These are phyloP conservation scores for Blumeriella jaapii DNA, from an alignment of 2,329 filamentous ascomycete species.

Conservation along the genomic window DNA sequence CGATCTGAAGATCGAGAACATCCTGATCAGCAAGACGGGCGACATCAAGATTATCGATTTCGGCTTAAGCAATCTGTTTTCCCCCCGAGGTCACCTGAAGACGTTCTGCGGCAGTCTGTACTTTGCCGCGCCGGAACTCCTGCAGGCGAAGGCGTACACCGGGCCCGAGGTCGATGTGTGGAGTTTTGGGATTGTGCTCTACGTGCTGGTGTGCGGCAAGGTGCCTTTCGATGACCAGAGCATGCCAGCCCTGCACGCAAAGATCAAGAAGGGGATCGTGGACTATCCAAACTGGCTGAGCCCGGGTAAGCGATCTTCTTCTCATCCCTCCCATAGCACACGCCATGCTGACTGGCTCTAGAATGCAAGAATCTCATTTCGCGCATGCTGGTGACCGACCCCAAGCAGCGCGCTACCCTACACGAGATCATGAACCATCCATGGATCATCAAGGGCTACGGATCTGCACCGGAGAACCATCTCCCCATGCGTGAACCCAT, in stretches of 20 bases:
- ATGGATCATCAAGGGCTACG: conserved; percentile 92
- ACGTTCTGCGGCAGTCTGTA: conserved; percentile 97
- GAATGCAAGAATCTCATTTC: conserved; percentile 91
- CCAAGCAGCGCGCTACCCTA: conserved; percentile 73
- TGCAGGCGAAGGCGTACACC: conserved; percentile 89
- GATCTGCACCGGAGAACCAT: conserved; percentile 76
- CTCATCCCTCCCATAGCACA: no score
- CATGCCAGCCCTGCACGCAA: conserved; percentile 95
- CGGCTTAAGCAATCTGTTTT: conserved; percentile 90
- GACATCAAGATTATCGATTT: conserved; percentile 99
- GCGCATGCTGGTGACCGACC: conserved; percentile 92
- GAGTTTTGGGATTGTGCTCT: conserved; percentile 98
- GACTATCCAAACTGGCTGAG: conserved; percentile 94
- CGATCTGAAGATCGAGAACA: conserved; percentile 98
- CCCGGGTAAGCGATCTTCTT: conserved; percentile 50
- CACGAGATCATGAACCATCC: conserved; percentile 89
- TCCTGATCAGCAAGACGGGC: conserved; percentile 95
- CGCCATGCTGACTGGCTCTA: conserved; percentile 29
- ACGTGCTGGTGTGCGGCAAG: conserved; percentile 93
- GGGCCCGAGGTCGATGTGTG: conserved; percentile 95
- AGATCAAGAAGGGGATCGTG: conserved; percentile 94
- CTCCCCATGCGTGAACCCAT: conserved; percentile 75
- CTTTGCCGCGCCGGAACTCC: conserved; percentile 87
- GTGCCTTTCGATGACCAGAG: conserved; percentile 98
- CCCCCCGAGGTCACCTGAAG: conserved; percentile 71